Evolutionary conservation across 116 monocot genomes (phyloP), one percentile per base, ranked within the genome.

Genomic region (Iris pallida): DNA sequence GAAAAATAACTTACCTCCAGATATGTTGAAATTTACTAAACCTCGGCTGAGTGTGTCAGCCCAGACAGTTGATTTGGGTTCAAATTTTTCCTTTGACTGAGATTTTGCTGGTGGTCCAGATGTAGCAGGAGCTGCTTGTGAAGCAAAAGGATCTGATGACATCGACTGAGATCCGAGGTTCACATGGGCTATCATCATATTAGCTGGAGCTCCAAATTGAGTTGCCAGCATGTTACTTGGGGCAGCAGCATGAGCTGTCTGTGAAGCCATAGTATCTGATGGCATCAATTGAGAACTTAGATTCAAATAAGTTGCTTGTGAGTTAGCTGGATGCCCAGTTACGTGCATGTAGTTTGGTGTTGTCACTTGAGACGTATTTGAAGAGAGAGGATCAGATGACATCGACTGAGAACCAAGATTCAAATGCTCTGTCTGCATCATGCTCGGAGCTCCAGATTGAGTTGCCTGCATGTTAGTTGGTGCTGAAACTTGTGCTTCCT

Each of bases 51-150:
- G 68, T 9, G 83, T 75, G 63, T 83, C 83, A 46, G 83, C 42
- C 83, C 83, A 83, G 12, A 83, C 70, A 46, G 66, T 47, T 14
- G 83, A 83, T 75, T 83, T 83, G 30, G 83, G 61, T 65, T 83
- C 79, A 54, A 83, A 83, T 19, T 68, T 73, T 42, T 42, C 55
- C 9, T 64, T 78, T 20, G 70, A 30, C 68, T 83, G 59, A 71
- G 78, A 6, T 59, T 55, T 62, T 49, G 59, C 20, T 52, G 57
- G 45, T 20, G 65, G 66, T 41, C 57, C 42, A 17, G 54, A 54
- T 61, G 65, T 53, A 49, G 45, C 42, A 18, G 42, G 48, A 65
- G 59, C 17, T n/a, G 46, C 14, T 73, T 78, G 78, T 57, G 59
- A 52, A 66, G 42, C 43, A 4, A 61, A 40, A 10, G 72, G 57